Evolutionary conservation across 495 filamentous ascomycete species (phyloP).

Genomic region (Clohesyomyces aquaticus): DNA sequence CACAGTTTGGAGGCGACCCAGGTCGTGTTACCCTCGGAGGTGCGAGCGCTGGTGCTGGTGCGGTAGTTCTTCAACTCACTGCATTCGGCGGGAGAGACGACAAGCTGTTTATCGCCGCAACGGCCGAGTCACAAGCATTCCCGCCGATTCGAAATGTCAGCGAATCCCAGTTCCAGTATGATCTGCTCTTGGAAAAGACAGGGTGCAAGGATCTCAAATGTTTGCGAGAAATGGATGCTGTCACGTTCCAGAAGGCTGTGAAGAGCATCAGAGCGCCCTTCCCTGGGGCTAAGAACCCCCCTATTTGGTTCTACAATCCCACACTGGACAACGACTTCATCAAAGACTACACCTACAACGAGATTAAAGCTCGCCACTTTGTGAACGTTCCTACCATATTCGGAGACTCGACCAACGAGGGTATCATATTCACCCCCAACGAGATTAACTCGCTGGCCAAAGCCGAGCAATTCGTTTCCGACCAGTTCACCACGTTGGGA

Average conservation of each 20-base stretch:
- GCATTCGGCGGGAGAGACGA: slow-evolving; percentile 64
- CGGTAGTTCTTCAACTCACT: slow-evolving; percentile 69
- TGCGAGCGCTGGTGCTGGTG: slow-evolving; percentile 70
- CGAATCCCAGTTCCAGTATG: slow-evolving; percentile 67
- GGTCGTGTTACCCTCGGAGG: slow-evolving; percentile 76
- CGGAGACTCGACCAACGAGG: slow-evolving; percentile 74
- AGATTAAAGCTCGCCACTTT: slow-evolving; percentile 63
- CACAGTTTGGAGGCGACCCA: slow-evolving; percentile 74
- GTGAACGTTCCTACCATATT: slow-evolving; percentile 71
- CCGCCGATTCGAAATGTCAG: slow-evolving; percentile 60
- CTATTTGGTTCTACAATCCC: slow-evolving; percentile 35
- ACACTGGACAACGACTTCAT: slow-evolving; percentile 57
- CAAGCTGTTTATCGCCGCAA: slow-evolving; percentile 50
- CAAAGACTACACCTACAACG: slow-evolving; percentile 63
- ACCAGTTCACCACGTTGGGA: slow-evolving; percentile 66
- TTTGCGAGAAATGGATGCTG: slow-evolving; percentile 27
- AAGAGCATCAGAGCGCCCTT: slow-evolving; percentile 25
- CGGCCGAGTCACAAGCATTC: slow-evolving; percentile 69
- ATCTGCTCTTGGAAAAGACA: slow-evolving; percentile 61
- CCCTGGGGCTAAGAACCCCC: slow-evolving; percentile 21
- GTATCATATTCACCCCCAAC: slow-evolving; percentile 64
- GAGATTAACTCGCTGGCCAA: slow-evolving; percentile 49
- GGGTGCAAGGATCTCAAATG: slow-evolving; percentile 51
- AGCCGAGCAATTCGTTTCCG: slow-evolving; percentile 61
- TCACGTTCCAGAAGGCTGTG: slow-evolving; percentile 31